These are phyloP conservation scores for Candida ponderosae DNA, from an alignment of 805 yeast species.

Conservation along the genomic window DNA sequence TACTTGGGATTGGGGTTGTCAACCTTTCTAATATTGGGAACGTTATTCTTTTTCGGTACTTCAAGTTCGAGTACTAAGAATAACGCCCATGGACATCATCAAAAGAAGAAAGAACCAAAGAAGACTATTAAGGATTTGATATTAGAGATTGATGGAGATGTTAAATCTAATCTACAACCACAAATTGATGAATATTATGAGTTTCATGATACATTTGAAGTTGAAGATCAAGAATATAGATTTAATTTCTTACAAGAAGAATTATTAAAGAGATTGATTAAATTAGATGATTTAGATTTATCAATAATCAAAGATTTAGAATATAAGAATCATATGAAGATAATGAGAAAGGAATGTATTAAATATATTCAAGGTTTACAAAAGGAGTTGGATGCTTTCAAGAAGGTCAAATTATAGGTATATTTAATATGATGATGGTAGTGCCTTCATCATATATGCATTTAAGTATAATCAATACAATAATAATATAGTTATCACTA, in stretches of 20 bases:
- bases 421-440: too few species aligned
- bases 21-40: not conserved
- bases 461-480: too few species aligned
- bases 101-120: not conserved
- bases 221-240: slow-evolving; percentile 30
- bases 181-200: slow-evolving; percentile 1
- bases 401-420: slow-evolving; percentile 2
- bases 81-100: not conserved
- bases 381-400: slow-evolving; percentile 11
- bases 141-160: not conserved
- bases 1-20: not conserved
- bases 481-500: too few species aligned
- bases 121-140: not conserved
- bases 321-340: slow-evolving; percentile 42
- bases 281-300: slow-evolving; percentile 55
- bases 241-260: slow-evolving; percentile 57
- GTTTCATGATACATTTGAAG: not conserved
- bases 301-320: slow-evolving; percentile 23
- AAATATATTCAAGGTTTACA: slow-evolving; percentile 43
- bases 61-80: not conserved
- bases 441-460: too few species aligned
- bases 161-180: not conserved
- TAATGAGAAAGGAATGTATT: slow-evolving; percentile 51
- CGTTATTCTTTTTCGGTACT: not conserved
- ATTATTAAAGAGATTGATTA: slow-evolving; percentile 57